Base-by-base conservation (phyloP, 805 yeast genomes). In the Saturnispora galanensis region DNA sequence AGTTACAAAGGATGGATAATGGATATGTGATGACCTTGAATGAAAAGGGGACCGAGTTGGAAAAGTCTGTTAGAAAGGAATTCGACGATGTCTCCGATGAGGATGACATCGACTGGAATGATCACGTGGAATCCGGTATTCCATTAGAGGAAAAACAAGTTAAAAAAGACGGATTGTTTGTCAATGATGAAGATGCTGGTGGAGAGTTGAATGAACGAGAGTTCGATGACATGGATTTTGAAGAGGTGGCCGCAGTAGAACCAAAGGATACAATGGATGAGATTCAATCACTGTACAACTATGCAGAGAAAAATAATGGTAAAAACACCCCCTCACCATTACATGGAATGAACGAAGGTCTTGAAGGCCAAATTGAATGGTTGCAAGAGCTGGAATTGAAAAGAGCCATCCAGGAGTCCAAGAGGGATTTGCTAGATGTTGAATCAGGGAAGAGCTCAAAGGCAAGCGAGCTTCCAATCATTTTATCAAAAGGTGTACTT, bases 21-120 rank as follows among this genome's bases (percentile, higher is more conserved):
- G 97, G 97, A 0, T 89, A 93, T 85, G 77, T 88, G 0, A 62
- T 89, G 38, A 77, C 90, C 0, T 64, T 89, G 32, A 48, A 49
- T 21, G 39, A 50, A 38, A 26, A 66, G 31, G 66, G 67, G 11
- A 61, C 64, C 4, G 67, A 67, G 40, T 74, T 74, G 1, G 63
- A 67, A 3, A 62, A 63, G 10, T 52, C 52, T 0, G 56, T 60
- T 6, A 44, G 45, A 8, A 37, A 45, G 7, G 38, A 47, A 12
- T 31, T 31, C 28, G 40, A 42, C 31, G 45, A 67, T 12, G 60
- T 63, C 67, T 66, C 40, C 1, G 62, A 67, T 3, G 63, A 64
- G 1, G 56, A 60, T 7, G 49, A 49, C 3, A 37, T 50, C 6
- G 39, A 47, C 33, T 35, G 48, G 31, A 42, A 44, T 29, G 45